Evolutionary conservation across 495 filamentous ascomycete species (phyloP), one percentile per base, ranked within the genome.

Genomic region (Talaromyces nanjingensis): DNA sequence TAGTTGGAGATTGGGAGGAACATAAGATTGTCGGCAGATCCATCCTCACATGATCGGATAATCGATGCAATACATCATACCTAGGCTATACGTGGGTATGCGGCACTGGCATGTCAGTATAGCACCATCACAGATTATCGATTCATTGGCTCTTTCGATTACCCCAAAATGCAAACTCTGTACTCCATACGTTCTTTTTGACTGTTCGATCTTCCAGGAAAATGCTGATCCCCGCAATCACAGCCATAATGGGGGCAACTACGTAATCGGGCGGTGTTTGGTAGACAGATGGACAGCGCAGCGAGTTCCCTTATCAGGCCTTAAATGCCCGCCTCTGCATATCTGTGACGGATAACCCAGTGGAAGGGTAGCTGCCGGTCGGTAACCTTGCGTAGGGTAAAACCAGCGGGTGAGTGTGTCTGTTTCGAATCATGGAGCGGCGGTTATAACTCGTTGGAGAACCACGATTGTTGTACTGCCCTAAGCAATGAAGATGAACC

Each of bases 321-420:
- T 4, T 49, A 8, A 1, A 4, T 20, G 6, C 4, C 1, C 1
- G 18, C 5, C 7, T 20, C 0, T 56, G 53, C 6, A 4, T 29
- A 62, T 62, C 60, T 62, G 60, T 62, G 45, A 62, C 60, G 60
- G 60, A 62, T 62, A 62, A 52, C 60, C 47, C 20, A 62, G 60
- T 54, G 60, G 60, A 24, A 62, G 60, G 47, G 29, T 33, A 37
- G 45, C 60, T 62, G 47, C 45, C 39, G 60, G 60, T 49, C 27
- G 60, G 60, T 22, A 22, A 20, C 60, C 60, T 62, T 62, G 60
- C 60, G 56, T 34, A 52, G 60, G 59, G 8, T 18, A 53, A 31
- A 31, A 25, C 29, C 60, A 53, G 45, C 60, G 60, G 60, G 60
- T 62, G 60, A 62, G 60, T 37, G 60, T 62, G 60, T 62, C 60